phyloP scores from a whole-genome alignment of 306 rosid species.

The Abrus precatorius region DNA sequence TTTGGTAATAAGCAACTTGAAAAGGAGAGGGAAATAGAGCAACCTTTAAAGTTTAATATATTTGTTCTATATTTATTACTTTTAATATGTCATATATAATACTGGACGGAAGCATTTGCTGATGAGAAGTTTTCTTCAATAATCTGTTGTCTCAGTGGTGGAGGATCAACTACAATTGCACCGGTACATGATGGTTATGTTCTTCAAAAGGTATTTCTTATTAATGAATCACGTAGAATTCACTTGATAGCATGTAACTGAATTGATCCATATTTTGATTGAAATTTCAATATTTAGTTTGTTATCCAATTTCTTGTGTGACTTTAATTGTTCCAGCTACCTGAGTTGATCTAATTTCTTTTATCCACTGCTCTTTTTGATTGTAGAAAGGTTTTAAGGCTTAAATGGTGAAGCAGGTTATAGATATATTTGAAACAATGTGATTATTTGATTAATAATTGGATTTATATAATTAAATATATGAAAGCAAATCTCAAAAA shows the following conservation, averaged over 20 bases:
- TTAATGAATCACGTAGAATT: constrained; percentile 21
- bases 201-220: constrained; percentile 83
- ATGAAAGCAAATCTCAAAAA: constrained; percentile 16
- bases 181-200: constrained; percentile 99
- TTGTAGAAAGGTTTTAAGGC: constrained; percentile 1
- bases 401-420: constrained; percentile 10
- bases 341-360: constrained; percentile 24
- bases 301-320: constrained; percentile 31
- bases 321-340: constrained; percentile 8
- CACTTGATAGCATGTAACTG: constrained; percentile 20
- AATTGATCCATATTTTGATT: constrained; percentile 28
- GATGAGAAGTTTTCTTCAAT: constrained; percentile 42
- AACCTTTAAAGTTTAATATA: neutral
- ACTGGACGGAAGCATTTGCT: constrained; percentile 32
- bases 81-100: constrained; percentile 9
- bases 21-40: no score
- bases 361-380: neutral
- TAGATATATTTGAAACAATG: constrained; percentile 17
- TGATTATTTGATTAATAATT: neutral
- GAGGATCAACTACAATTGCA: constrained; percentile 97
- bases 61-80: constrained; percentile 5
- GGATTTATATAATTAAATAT: neutral
- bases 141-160: constrained; percentile 72
- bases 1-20: constrained; percentile 1
- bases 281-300: constrained; percentile 32